A percentile compares a stretch with the other conserved stretches of the same genome.
These are phyloP conservation scores for Piedraia hortae DNA, from an alignment of 2,329 filamentous ascomycete species.

Conservation along the genomic window DNA sequence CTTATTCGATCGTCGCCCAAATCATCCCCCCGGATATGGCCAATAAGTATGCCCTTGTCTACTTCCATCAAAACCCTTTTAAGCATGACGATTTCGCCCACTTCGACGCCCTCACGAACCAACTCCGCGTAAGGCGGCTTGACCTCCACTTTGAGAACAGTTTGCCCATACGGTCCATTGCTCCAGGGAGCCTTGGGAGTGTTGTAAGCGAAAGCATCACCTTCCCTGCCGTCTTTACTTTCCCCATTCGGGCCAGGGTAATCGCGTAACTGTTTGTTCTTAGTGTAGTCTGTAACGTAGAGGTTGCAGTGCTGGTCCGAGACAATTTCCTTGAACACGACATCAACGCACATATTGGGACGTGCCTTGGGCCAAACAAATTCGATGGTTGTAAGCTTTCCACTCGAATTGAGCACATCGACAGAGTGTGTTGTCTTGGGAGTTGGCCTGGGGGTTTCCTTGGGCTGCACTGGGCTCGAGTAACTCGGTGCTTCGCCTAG, in stretches of 20 bases:
- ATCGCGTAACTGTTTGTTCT: conserved; percentile 35
- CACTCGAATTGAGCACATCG: no score
- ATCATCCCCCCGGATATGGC: conserved; percentile 36
- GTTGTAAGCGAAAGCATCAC: conserved; percentile 10
- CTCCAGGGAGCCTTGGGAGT: conserved; percentile 26
- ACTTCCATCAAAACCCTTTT: no score
- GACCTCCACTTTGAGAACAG: conserved; percentile 42
- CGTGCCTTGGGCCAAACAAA: background rate
- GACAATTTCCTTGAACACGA: conserved; percentile 29
- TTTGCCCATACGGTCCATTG: conserved; percentile 48
- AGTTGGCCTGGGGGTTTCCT: background rate
- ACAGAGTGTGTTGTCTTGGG: no score
- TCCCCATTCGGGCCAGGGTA: conserved; percentile 18
- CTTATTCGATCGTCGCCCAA: no score
- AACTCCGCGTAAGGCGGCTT: conserved; percentile 38
- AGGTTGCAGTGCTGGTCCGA: conserved; percentile 24
- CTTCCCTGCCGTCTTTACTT: conserved; percentile 4
- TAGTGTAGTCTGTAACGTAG: conserved; percentile 63
- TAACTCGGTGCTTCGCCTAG: background rate
- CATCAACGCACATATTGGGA: conserved; percentile 38
- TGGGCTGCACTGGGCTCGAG: background rate
- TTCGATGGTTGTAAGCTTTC: no score
- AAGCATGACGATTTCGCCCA: conserved; percentile 35
- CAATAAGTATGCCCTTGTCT: conserved; percentile 47
- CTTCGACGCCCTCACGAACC: conserved; percentile 27